A percentile compares a stretch with the other conserved stretches of the same genome.
These are phyloP conservation scores for Colletotrichum sojae DNA, from an alignment of 2,329 filamentous ascomycete species.

Conservation along the genomic window DNA sequence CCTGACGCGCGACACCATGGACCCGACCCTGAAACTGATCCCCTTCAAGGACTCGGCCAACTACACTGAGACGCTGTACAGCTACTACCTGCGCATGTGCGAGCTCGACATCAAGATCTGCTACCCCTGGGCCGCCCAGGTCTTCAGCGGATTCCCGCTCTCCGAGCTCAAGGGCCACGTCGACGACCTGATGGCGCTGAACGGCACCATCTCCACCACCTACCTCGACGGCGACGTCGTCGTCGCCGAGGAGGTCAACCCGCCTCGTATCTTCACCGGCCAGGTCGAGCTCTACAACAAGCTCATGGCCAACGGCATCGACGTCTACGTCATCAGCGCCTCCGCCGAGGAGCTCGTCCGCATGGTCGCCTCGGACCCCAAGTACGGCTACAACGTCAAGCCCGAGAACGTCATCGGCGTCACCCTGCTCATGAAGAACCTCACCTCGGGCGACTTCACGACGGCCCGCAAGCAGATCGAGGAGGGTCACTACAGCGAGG, in stretches of 20 bases:
- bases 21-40: slow-evolving; percentile 56
- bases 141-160: slow-evolving; percentile 59
- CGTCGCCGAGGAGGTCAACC: slow-evolving; percentile 47
- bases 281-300: slow-evolving; percentile 60
- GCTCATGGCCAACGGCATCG: slow-evolving; percentile 59
- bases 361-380: slow-evolving; percentile 60
- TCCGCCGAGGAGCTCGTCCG: slow-evolving; percentile 61
- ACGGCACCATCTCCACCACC: slow-evolving; percentile 52
- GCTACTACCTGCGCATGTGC: slow-evolving; percentile 61
- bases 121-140: slow-evolving; percentile 59
- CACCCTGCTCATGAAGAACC: slow-evolving; percentile 53
- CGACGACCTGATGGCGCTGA: slow-evolving; percentile 62
- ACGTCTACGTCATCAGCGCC: slow-evolving; percentile 58
- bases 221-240: slow-evolving; percentile 54
- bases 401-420: slow-evolving; percentile 61
- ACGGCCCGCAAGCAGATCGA: slow-evolving; percentile 57
- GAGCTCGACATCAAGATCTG: slow-evolving; percentile 57
- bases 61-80: slow-evolving; percentile 58
- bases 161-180: slow-evolving; percentile 61
- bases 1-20: slow-evolving; percentile 56
- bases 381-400: slow-evolving; percentile 61
- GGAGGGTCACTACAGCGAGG: slow-evolving; percentile 52
- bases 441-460: slow-evolving; percentile 48
- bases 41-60: slow-evolving; percentile 57
- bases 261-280: slow-evolving; percentile 55